phyloP scores from a whole-genome alignment of 768 basidiomycete genomes.

The Sistotremastrum suecicum region DNA sequence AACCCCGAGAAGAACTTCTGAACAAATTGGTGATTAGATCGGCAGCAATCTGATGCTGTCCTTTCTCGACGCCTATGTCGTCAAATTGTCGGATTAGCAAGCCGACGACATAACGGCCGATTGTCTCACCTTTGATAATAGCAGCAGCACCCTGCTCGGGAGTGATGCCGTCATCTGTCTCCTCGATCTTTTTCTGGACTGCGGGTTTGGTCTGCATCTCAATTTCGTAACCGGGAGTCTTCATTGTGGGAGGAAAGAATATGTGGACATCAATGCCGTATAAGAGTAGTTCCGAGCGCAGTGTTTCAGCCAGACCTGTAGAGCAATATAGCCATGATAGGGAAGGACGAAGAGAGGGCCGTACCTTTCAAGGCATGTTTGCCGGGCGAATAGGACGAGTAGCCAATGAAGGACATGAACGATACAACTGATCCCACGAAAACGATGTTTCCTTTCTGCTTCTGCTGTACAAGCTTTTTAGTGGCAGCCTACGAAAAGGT shows the following conservation, averaged over 20 bases:
- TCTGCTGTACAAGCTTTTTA: slow-evolving; percentile 46
- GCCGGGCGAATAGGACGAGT: slow-evolving; percentile 64
- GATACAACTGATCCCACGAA: slow-evolving; percentile 66
- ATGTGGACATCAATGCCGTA: slow-evolving; percentile 71
- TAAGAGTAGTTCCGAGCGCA: slow-evolving; percentile 65
- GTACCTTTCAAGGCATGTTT: slow-evolving; percentile 79
- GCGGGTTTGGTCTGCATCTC: slow-evolving; percentile 70
- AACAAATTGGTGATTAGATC: slow-evolving; percentile 58
- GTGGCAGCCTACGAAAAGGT: slow-evolving; percentile 38
- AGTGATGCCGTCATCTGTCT: slow-evolving; percentile 45
- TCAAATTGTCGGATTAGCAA: background rate
- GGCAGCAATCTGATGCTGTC: slow-evolving; percentile 60
- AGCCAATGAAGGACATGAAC: slow-evolving; percentile 67
- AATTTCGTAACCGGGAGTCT: slow-evolving; percentile 56
- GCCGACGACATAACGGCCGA: background rate
- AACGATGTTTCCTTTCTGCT: slow-evolving; percentile 52
- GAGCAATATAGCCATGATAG: background rate
- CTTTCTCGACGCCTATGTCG: slow-evolving; percentile 45
- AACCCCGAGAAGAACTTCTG: slow-evolving; percentile 50
- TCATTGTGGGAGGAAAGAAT: slow-evolving; percentile 75
- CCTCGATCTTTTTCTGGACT: slow-evolving; percentile 65
- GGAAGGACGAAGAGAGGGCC: slow-evolving; percentile 1
- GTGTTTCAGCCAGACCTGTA: slow-evolving; percentile 68
- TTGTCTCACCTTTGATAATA: slow-evolving; percentile 40
- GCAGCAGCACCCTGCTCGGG: slow-evolving; percentile 48